phyloP scores from a whole-genome alignment of 1,139 yeast genomes.

The Sugiyamaella paludigena region DNA sequence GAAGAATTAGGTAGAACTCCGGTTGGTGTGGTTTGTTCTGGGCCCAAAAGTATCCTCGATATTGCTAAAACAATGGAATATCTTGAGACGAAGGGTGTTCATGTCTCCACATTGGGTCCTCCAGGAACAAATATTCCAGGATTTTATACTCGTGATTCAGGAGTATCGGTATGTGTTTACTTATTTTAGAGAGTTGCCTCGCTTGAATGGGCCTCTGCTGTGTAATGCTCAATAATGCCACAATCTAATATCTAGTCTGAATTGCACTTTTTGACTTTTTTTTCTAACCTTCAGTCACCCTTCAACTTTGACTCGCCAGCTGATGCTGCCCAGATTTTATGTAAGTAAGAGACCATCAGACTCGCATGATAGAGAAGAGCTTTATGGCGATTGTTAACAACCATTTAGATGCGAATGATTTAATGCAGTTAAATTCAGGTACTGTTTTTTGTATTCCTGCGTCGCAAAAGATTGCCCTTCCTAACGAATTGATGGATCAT shows the following conservation, averaged over 20 bases:
- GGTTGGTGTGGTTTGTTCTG: conserved; percentile 85
- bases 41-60: conserved; percentile 84
- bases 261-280: neutral
- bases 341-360: conserved; percentile 31
- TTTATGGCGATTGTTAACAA: conserved; percentile 11
- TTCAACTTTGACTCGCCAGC: conserved; percentile 52
- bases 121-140: conserved; percentile 70
- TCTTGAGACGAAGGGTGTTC: conserved; percentile 80
- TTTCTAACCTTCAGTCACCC: conserved; percentile 47
- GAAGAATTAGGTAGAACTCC: conserved; percentile 82
- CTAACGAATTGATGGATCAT: conserved; percentile 49
- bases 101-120: conserved; percentile 49
- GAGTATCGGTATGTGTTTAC: conserved; percentile 41
- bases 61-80: conserved; percentile 80
- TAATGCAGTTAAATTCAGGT: conserved; percentile 61
- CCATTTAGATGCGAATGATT: conserved; percentile 43
- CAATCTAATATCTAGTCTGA: no score
- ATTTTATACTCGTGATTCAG: conserved; percentile 75
- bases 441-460: conserved; percentile 82
- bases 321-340: conserved; percentile 63
- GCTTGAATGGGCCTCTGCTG: no score
- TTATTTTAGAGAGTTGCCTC: no score
- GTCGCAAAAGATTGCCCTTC: conserved; percentile 61
- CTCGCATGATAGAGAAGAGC: no score
- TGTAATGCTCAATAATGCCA: no score